Conservation (phyloP, 257 asterid genomes). For the Paulownia fortunei region DNA sequence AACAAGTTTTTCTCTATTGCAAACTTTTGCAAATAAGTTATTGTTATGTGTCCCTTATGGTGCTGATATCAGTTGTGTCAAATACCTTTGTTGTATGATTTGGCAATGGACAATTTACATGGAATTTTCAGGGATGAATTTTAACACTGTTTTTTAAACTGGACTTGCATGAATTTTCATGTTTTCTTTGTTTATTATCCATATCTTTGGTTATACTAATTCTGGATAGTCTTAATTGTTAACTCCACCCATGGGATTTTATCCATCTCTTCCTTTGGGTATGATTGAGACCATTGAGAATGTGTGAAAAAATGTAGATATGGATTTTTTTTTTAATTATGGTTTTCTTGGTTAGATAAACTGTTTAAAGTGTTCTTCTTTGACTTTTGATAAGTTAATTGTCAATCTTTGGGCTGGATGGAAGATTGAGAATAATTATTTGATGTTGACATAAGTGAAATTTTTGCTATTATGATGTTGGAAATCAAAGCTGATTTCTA, state of each 20-base stretch:
- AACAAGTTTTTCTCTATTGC: conserved; percentile 25
- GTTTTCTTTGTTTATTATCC: background rate
- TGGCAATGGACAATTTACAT: background rate
- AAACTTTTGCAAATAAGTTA: background rate
- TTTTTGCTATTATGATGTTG: no score
- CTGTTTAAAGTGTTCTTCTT: no score
- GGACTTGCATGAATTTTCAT: background rate
- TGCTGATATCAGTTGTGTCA: background rate
- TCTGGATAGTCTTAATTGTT: background rate
- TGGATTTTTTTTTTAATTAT: no score
- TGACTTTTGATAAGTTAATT: no score
- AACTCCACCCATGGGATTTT: background rate
- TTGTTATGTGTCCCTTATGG: conserved; percentile 8
- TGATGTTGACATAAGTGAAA: no score
- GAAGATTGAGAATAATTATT: no score
- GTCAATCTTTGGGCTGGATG: no score
- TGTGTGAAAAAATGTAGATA: background rate
- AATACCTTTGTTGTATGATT: conserved; percentile 6
- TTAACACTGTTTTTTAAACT: background rate
- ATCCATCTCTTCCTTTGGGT: background rate
- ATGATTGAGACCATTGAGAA: conserved; percentile 10
- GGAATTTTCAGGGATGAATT: background rate
- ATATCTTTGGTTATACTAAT: background rate
- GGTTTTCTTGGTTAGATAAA: no score
- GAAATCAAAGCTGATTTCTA: no score